Conservation (phyloP, 768 basidiomycete species). For the Mycena metata region DNA sequence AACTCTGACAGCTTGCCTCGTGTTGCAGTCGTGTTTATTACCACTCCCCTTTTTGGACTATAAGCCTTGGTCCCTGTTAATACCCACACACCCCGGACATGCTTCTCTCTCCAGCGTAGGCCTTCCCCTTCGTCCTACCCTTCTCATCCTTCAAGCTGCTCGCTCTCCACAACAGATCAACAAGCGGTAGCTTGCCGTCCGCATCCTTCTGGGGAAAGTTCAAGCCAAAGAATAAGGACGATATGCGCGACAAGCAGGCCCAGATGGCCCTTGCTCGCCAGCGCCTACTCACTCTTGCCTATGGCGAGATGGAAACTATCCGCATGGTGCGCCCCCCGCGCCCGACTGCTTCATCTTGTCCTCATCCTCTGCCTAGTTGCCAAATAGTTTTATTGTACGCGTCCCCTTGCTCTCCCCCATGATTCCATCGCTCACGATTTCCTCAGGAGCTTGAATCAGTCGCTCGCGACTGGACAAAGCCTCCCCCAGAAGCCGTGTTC, state of each 20-base stretch:
- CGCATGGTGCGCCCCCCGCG: conserved; percentile 64
- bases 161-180: conserved; percentile 66
- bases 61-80: conserved; percentile 46
- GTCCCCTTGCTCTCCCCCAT: background rate
- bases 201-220: conserved; percentile 75
- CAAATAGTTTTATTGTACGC: conserved; percentile 74
- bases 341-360: conserved; percentile 27
- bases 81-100: conserved; percentile 56
- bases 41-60: conserved; percentile 45
- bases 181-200: conserved; percentile 71
- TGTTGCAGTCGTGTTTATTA: conserved; percentile 63
- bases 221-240: conserved; percentile 81
- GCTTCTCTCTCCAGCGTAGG: conserved; percentile 88
- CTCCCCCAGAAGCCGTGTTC: conserved; percentile 84
- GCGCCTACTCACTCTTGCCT: conserved; percentile 84
- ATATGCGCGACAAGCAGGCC: conserved; percentile 65
- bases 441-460: conserved; percentile 82
- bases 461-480: conserved; percentile 89
- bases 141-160: conserved; percentile 50
- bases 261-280: conserved; percentile 81
- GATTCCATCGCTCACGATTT: conserved; percentile 24
- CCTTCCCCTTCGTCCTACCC: conserved; percentile 44
- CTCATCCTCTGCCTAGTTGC: conserved; percentile 63
- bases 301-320: conserved; percentile 90
- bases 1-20: conserved; percentile 61